A percentile compares a stretch with the other conserved stretches of the same genome.
Evolutionary conservation across 1,284 basidiomycete genomes (phyloP).

Genomic region (Mycocalia duriaeana): DNA sequence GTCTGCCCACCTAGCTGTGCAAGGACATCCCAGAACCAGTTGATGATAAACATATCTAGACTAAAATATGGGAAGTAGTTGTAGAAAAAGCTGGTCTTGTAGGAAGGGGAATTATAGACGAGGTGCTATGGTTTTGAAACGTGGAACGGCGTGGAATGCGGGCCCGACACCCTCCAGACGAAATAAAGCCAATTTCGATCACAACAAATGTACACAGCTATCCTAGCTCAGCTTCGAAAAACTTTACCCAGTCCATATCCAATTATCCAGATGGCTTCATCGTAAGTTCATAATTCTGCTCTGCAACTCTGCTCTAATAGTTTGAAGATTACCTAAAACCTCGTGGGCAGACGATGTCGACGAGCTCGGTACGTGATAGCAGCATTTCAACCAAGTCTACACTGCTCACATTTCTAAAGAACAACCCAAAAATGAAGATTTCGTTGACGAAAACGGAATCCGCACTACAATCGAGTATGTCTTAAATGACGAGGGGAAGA

Average conservation of each 20-base stretch:
- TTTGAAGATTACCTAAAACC: conserved; percentile 47
- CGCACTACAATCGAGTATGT: conserved; percentile 82
- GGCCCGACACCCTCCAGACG: too few relatives aligned
- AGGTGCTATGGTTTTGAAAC: conserved; percentile 10
- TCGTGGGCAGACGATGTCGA: conserved; percentile 85
- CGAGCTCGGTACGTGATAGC: conserved; percentile 48
- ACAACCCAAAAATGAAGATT: conserved; percentile 47
- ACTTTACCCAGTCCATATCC: too few relatives aligned
- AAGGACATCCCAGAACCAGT: conserved; percentile 95
- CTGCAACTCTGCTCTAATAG: too few relatives aligned
- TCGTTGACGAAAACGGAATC: conserved; percentile 85
- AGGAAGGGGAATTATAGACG: conserved; percentile 5
- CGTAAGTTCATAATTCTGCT: too few relatives aligned
- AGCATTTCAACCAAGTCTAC: background rate
- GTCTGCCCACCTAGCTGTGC: conserved; percentile 85
- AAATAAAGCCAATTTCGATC: too few relatives aligned
- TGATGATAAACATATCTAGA: conserved; percentile 77
- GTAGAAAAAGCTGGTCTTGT: background rate
- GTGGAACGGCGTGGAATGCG: conserved; percentile 18
- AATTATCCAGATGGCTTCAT: too few relatives aligned
- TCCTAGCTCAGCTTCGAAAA: too few relatives aligned
- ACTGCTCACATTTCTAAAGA: conserved; percentile 18
- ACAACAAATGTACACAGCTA: too few relatives aligned
- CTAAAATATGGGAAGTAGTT: conserved; percentile 12
- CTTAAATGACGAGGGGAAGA: conserved; percentile 90